These are phyloP conservation scores for Candida insectalens DNA, from an alignment of 805 yeast genomes.

Conservation along the genomic window DNA sequence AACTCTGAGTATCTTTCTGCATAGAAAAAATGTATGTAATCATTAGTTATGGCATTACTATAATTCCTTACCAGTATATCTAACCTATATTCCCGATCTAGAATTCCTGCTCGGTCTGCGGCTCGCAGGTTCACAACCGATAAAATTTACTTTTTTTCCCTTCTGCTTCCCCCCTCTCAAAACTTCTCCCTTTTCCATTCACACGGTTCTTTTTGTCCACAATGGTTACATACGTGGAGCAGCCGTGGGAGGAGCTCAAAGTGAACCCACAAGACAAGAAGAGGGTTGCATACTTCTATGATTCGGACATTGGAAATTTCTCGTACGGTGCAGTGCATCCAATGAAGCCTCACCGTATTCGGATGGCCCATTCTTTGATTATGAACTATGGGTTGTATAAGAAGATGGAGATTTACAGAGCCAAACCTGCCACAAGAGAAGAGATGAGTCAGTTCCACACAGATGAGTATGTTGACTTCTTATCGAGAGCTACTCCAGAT, in stretches of 20 bases:
- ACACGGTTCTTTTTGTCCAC: not conserved
- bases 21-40: no score
- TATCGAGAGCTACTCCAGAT: slow-evolving; percentile 86
- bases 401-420: slow-evolving; percentile 94
- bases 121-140: no score
- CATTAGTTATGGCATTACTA: no score
- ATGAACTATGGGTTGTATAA: slow-evolving; percentile 96
- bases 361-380: slow-evolving; percentile 95
- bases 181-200: not conserved
- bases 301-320: slow-evolving; percentile 93
- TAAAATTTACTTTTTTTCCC: no score
- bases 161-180: not conserved
- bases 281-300: slow-evolving; percentile 70
- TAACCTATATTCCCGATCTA: no score
- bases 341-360: slow-evolving; percentile 97
- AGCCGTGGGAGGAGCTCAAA: slow-evolving; percentile 55
- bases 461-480: slow-evolving; percentile 91
- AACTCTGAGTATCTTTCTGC: no score
- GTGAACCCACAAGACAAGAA: slow-evolving; percentile 46
- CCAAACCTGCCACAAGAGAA: slow-evolving; percentile 95
- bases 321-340: slow-evolving; percentile 99
- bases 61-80: no score
- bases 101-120: no score
- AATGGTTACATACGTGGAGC: slow-evolving; percentile 34
- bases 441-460: slow-evolving; percentile 98